phyloP scores from a whole-genome alignment of 2,329 filamentous ascomycete species.

The Diaporthe capsici region DNA sequence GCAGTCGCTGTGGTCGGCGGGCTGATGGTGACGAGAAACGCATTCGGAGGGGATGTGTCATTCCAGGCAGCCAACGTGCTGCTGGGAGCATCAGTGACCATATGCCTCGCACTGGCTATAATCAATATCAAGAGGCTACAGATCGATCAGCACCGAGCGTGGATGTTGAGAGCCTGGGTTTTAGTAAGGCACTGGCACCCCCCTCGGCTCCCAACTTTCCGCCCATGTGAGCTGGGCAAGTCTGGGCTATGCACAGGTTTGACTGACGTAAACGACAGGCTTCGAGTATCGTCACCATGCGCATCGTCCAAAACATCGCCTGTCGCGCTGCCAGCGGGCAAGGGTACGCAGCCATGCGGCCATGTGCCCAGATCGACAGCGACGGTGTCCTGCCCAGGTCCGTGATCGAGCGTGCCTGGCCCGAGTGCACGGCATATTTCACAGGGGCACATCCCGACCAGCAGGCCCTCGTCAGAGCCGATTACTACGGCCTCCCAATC shows the following conservation, averaged over 20 bases:
- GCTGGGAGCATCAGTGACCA: constrained; percentile 60
- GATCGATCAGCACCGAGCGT: constrained; percentile 74
- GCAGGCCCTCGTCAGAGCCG: constrained; percentile 51
- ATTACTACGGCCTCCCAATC: constrained; percentile 49
- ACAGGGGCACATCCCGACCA: constrained; percentile 47
- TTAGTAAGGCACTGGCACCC: constrained; percentile 50
- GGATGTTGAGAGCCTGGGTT: constrained; percentile 72
- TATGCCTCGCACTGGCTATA: constrained; percentile 61
- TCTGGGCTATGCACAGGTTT: background rate
- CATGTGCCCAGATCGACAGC: constrained; percentile 64
- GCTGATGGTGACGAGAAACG: constrained; percentile 64
- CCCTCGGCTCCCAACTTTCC: background rate
- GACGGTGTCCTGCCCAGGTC: constrained; percentile 51
- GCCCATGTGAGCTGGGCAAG: background rate
- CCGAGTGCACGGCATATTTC: constrained; percentile 59
- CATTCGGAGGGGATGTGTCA: constrained; percentile 68
- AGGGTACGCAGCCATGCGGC: constrained; percentile 48
- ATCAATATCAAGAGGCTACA: constrained; percentile 72
- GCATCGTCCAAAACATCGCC: constrained; percentile 62
- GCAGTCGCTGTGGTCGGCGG: constrained; percentile 62
- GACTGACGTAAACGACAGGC: constrained; percentile 49
- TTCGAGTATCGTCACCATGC: constrained; percentile 66
- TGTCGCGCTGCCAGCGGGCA: constrained; percentile 54
- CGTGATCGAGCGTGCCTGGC: constrained; percentile 55
- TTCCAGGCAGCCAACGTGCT: constrained; percentile 61